Conservation (phyloP, 2,329 filamentous ascomycete species). For the Venturia effusa region DNA sequence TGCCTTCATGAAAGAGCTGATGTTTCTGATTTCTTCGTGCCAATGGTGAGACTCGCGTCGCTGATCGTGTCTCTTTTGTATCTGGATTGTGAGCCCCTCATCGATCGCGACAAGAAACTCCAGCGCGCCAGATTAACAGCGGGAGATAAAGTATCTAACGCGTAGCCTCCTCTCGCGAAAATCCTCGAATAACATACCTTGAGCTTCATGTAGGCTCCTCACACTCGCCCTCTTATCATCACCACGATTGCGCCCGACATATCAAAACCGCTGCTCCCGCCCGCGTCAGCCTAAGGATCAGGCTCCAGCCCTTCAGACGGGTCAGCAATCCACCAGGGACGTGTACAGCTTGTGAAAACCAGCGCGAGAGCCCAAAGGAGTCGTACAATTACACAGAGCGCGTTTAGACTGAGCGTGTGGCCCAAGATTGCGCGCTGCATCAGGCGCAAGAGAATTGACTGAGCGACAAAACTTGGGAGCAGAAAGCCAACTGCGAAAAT, state of each 20-base stretch:
- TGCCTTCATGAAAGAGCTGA: neutral
- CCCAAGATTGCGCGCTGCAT: neutral
- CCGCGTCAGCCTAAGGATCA: neutral
- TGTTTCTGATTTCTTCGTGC: neutral
- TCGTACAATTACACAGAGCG: neutral
- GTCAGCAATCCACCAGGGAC: neutral
- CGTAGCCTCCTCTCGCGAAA: neutral
- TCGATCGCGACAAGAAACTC: neutral
- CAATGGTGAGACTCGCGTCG: neutral
- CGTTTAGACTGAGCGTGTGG: neutral
- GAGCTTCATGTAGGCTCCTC: neutral
- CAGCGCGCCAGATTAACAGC: neutral
- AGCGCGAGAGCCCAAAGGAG: neutral
- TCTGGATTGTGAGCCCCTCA: neutral
- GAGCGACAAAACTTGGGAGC: neutral
- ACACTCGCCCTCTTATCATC: neutral
- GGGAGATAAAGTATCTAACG: neutral
- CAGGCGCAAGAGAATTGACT: neutral
- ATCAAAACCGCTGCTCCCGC: neutral
- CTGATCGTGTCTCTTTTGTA: neutral
- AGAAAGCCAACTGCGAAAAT: constrained; percentile 10
- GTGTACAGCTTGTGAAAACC: neutral
- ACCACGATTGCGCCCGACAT: neutral
- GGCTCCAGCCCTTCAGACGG: neutral
- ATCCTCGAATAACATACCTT: neutral